These are phyloP conservation scores for Notholithocarpus densiflorus DNA, from an alignment of 306 rosid species.

Conservation along the genomic window DNA sequence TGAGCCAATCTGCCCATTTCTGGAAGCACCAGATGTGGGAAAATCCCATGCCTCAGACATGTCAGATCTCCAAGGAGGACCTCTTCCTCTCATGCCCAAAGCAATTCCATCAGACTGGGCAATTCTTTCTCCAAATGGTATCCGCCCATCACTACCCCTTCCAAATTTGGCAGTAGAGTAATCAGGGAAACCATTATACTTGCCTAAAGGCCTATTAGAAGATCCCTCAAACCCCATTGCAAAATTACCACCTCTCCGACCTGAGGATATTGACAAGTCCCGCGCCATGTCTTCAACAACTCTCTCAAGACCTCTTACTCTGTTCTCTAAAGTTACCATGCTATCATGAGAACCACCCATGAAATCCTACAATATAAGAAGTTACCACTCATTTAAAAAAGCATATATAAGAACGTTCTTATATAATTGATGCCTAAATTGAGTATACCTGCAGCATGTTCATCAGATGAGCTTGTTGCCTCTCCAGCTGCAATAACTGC, in stretches of 20 bases:
- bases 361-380: constrained; percentile 73
- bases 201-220: constrained; percentile 62
- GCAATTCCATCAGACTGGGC: constrained; percentile 74
- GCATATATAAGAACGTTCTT: constrained; percentile 4
- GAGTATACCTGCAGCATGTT: constrained; percentile 89
- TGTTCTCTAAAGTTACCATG: constrained; percentile 93
- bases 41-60: constrained; percentile 72
- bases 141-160: constrained; percentile 74
- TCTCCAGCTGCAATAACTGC: constrained; percentile 88
- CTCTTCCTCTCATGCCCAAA: constrained; percentile 75
- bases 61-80: constrained; percentile 82
- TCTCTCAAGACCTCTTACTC: constrained; percentile 98
- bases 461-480: constrained; percentile 96
- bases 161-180: constrained; percentile 75
- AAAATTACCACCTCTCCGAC: constrained; percentile 73
- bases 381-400: constrained; percentile 17
- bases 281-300: constrained; percentile 95
- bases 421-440: constrained; percentile 10
- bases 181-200: constrained; percentile 78
- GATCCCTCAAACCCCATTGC: constrained; percentile 76
- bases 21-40: constrained; percentile 61
- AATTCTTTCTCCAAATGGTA: constrained; percentile 65
- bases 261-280: constrained; percentile 81
- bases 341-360: constrained; percentile 98
- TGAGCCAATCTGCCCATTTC: constrained; percentile 74